Base-by-base conservation (phyloP, 2,329 filamentous ascomycete genomes). In the Penicillium sp. region DNA sequence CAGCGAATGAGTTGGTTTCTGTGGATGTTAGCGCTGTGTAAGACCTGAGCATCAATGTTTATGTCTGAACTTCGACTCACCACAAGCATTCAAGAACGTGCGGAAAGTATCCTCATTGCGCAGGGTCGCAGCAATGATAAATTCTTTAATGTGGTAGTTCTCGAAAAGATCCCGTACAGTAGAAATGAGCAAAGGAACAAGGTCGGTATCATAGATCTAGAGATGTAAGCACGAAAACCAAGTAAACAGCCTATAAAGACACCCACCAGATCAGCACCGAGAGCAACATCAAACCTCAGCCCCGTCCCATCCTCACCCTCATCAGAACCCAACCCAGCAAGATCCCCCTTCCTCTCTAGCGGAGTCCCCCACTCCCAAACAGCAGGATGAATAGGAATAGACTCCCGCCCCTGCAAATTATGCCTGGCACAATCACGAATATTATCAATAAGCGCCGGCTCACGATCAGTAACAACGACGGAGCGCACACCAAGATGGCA, bases 391-490 rank as follows among this genome's bases (percentile, higher is more conserved):
- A 66, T 59, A 8, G 61, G 60, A 50, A 64, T 62, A 2, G 74
- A 65, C 42, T 44, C 56, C 3, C 57, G 57, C 11, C 46, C 52
- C 11, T 66, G 57, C 18, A 70, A 54, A 13, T 62, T 54, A 62
- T 78, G 78, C 37, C 53, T 62, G 47, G 74, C 62, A 61, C 76
- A 78, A 16, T 67, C 64, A 45, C 69, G 65, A 46, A 79, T 74
- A 53, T 70, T 70, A 31, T 72, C 68, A 44, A 78, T 71, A 31
- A 79, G 64, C 31, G 69, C 68, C 1, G 65, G 68, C 35, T 88
- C 85, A 9, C 85, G 84, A 67, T 89, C 87, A 2, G 86, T 89
- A 4, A 81, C 78, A 13, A 84, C 78, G 11, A 88, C 80, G 31
- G 77, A 78, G 29, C 69, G 72, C 5, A 82, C 81, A 44, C 72